A percentile compares a stretch with the other conserved stretches of the same genome.
Conservation (phyloP, 495 filamentous ascomycete species). For the Penicillium manginii region DNA sequence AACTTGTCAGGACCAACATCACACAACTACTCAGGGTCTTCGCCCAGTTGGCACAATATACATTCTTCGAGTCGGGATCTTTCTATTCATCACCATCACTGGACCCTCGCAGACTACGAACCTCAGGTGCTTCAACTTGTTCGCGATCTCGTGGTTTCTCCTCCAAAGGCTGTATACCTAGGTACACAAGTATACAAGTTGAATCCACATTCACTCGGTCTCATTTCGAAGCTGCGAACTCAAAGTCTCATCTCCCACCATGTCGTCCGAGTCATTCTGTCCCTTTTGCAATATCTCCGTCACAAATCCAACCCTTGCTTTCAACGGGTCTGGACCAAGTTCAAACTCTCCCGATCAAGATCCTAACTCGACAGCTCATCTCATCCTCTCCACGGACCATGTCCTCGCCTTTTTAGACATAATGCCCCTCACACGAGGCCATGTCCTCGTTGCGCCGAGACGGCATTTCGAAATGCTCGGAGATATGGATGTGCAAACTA, state of each 20-base stretch:
- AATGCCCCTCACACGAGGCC: constrained; percentile 77
- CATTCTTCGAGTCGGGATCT: too few species aligned
- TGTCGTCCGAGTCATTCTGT: constrained; percentile 20
- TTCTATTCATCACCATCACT: too few species aligned
- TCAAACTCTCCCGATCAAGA: not conserved
- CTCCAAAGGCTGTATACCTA: too few species aligned
- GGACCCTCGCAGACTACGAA: too few species aligned
- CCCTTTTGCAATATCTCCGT: constrained; percentile 46
- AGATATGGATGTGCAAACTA: constrained; percentile 60
- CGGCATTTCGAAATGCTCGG: constrained; percentile 71
- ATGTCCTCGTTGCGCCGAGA: constrained; percentile 76
- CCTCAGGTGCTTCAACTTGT: too few species aligned
- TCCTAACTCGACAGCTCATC: constrained; percentile 53
- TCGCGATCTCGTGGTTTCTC: too few species aligned
- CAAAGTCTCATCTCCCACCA: not conserved
- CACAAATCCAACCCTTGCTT: constrained; percentile 47
- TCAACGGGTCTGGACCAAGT: constrained; percentile 7
- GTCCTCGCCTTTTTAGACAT: constrained; percentile 90
- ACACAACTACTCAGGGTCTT: not conserved
- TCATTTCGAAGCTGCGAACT: too few species aligned
- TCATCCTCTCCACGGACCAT: constrained; percentile 72
- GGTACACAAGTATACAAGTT: too few species aligned
- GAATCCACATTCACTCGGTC: too few species aligned
- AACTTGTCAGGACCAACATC: not conserved
- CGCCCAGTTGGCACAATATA: too few species aligned